Conservation (phyloP, 1,139 yeast species). For the Candida neerlandica region DNA sequence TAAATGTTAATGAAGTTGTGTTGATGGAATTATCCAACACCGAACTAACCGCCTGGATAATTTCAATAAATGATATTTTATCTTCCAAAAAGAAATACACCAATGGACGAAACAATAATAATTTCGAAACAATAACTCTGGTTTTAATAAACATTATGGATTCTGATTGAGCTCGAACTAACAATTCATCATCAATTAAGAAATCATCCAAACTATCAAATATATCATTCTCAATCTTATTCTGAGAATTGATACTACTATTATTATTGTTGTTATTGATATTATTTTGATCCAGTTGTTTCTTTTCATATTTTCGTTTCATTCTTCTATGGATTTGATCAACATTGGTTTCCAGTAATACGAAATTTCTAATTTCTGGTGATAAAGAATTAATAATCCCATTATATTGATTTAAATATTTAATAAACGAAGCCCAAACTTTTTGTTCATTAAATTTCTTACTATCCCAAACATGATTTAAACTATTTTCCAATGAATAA, state of each 20-base stretch:
- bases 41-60: conserved; percentile 28
- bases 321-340: conserved; percentile 36
- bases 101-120: conserved; percentile 39
- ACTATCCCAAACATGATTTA: conserved; percentile 30
- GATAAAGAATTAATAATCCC: conserved; percentile 42
- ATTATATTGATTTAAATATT: conserved; percentile 43
- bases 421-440: conserved; percentile 36
- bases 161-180: conserved; percentile 41
- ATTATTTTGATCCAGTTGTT: conserved; percentile 19
- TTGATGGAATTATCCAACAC: conserved; percentile 16
- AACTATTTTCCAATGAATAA: conserved; percentile 23
- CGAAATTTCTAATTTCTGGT: conserved; percentile 37
- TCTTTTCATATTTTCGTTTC: conserved; percentile 26
- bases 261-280: conserved; percentile 22
- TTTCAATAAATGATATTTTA: conserved; percentile 27
- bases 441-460: conserved; percentile 24
- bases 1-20: not conserved
- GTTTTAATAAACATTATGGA: conserved; percentile 45
- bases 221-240: conserved; percentile 18
- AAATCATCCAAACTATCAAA: conserved; percentile 35
- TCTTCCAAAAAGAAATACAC: conserved; percentile 38
- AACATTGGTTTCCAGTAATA: conserved; percentile 36
- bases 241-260: conserved; percentile 16
- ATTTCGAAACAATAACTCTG: conserved; percentile 36
- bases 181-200: conserved; percentile 36